phyloP scores from a whole-genome alignment of 495 filamentous ascomycete species.

The Chaetomidium leptoderma region DNA sequence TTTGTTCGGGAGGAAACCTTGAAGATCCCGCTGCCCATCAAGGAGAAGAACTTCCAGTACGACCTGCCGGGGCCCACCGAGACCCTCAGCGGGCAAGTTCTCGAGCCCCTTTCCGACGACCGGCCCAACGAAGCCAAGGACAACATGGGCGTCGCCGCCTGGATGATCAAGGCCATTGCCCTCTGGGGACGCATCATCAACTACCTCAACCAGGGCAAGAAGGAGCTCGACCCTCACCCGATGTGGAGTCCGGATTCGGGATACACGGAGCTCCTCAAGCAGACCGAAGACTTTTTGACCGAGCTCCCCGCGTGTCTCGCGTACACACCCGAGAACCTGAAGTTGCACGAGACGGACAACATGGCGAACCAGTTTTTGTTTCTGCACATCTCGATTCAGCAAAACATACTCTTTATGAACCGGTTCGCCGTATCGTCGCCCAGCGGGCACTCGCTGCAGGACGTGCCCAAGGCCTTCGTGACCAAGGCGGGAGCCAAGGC shows the following conservation, averaged over 20 bases:
- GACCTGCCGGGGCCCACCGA: slow-evolving; percentile 89
- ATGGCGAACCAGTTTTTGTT: slow-evolving; percentile 93
- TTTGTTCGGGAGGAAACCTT: slow-evolving; percentile 85
- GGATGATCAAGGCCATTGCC: slow-evolving; percentile 79
- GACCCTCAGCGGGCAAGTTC: slow-evolving; percentile 69
- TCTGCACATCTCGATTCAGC: slow-evolving; percentile 81
- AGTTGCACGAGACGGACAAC: slow-evolving; percentile 74
- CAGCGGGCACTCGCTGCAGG: slow-evolving; percentile 59
- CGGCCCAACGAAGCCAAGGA: slow-evolving; percentile 62
- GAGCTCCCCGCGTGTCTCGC: slow-evolving; percentile 64
- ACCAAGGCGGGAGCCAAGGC: slow-evolving; percentile 70
- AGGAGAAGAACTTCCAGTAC: slow-evolving; percentile 83
- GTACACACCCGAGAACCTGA: slow-evolving; percentile 79
- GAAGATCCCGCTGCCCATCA: slow-evolving; percentile 85
- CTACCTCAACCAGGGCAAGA: slow-evolving; percentile 87
- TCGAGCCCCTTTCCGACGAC: slow-evolving; percentile 59
- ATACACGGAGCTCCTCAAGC: slow-evolving; percentile 64
- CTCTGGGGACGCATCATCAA: slow-evolving; percentile 88
- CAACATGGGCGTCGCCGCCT: slow-evolving; percentile 93
- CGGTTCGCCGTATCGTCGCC: slow-evolving; percentile 78
- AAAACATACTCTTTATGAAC: slow-evolving; percentile 86
- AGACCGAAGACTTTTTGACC: slow-evolving; percentile 65
- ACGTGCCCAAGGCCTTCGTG: slow-evolving; percentile 76
- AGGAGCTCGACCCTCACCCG: slow-evolving; percentile 67
- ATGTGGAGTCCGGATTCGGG: slow-evolving; percentile 80